Base-by-base conservation (phyloP, 176 grass and related monocot species). In the Ampelocalamus luodianensis region DNA sequence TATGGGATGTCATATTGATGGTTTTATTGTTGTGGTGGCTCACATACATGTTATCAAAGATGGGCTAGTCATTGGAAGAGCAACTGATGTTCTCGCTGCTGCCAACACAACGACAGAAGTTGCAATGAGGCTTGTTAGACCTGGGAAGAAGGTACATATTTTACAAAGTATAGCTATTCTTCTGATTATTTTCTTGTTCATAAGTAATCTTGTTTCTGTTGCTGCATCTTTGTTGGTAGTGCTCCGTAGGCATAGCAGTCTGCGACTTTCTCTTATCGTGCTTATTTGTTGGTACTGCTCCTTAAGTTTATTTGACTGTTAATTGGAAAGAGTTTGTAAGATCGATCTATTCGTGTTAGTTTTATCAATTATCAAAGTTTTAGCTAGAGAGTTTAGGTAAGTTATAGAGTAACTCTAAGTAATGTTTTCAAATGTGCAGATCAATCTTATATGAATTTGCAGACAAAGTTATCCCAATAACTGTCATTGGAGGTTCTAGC, bases 1-100 rank as follows among this genome's bases (percentile, higher is more conserved):
- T 79, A 92, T 99, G 93, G 93, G 90, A 17, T 95, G 93, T 32
- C 97, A 99, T 82, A 94, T 99, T 84, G 97, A 99, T 92, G 93
- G 97, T 36, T 99, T 99, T 94, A 99, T 99, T 77, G 93, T 93
- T 40, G 97, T 99, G 70, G 93, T 99, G 29, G 97, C 92, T 26
- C 97, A 99, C 71, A 96, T 93, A 34, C 93, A 94, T 64, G 90
- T 96, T 1, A 92, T 96, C 80, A 82, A 86, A 20, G 83, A 85
- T 59, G 97, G 93, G 22, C 88, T 79, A 17, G 78, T 99, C 76
- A 91, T 88, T 16, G 97, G 97, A 79, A 92, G 86, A 70, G 92
- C 92, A 44, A 92, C 92, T 51, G 93, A 99, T 92, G 92, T 99
- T 67, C 85, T 99, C 89, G 92, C 92, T 71, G 97, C 97, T 76